A percentile compares a stretch with the other conserved stretches of the same genome.
Conservation (phyloP, 176 grass and related monocot genomes). For the Canna indica region DNA sequence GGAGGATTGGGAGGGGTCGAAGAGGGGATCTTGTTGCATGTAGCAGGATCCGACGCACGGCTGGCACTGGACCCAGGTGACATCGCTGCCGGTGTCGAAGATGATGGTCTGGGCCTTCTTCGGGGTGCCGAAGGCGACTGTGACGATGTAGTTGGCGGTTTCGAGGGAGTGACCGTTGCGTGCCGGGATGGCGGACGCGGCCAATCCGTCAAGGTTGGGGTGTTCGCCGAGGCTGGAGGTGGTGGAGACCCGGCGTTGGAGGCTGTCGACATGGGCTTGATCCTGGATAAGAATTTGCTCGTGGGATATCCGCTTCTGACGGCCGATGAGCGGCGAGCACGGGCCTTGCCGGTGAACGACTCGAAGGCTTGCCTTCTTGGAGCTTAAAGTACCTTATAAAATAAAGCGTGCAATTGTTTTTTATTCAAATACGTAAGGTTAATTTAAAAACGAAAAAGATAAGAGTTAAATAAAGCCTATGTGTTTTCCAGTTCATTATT, state of each 20-base stretch:
- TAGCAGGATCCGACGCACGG: constrained; percentile 25
- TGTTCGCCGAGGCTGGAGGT: not conserved
- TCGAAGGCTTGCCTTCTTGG: not conserved
- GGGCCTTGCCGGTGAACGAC: constrained; percentile 6
- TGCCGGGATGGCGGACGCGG: not conserved
- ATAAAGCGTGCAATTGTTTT: not conserved
- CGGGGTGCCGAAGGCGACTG: constrained; percentile 31
- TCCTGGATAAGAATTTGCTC: not conserved
- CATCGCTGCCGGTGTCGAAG: constrained; percentile 31
- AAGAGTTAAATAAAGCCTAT: too few relatives aligned
- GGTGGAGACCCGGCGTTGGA: not conserved
- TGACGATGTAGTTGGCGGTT: constrained; percentile 25
- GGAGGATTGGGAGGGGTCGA: constrained; percentile 26
- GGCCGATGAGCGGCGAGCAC: not conserved
- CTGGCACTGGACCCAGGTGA: constrained; percentile 25
- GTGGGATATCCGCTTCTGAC: not conserved
- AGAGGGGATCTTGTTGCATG: constrained; percentile 16
- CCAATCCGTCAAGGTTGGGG: not conserved
- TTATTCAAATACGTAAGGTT: too few relatives aligned
- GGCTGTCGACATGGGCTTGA: not conserved
- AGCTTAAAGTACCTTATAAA: not conserved
- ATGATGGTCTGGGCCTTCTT: not conserved
- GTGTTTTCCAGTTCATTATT: too few relatives aligned
- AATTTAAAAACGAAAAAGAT: too few relatives aligned
- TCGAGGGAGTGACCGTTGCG: constrained; percentile 2